Evolutionary conservation across 1,139 yeast genomes (phyloP), one percentile per base, ranked within the genome.

Genomic region (Suhomyces panamericanus): DNA sequence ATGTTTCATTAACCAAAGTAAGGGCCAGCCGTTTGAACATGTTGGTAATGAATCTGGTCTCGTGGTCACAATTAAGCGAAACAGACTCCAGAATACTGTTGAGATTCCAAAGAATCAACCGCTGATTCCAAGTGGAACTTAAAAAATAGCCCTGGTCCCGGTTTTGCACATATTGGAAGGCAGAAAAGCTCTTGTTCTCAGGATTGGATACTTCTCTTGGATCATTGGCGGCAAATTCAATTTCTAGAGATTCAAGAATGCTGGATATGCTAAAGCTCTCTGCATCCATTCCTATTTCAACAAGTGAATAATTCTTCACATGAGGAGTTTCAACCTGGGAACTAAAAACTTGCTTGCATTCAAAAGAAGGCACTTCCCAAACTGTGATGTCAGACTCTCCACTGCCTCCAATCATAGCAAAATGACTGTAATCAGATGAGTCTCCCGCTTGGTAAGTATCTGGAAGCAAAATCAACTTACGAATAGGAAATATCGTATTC

Each of bases 361-460:
- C 81, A 36, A 81, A 68, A 27, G 75, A 72, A 15, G 88, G 83
- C 10, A 88, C 69, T 58, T 87, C 95, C 96, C 96, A 88, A 0
- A 88, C 73, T 0, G 87, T 76, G 9, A 85, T 73, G 51, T 85
- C 85, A 0, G 81, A 66, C 8, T 73, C 75, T 1, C 77, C 72
- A 20, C 81, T 77, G 0, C 95, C 96, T 0, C 93, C 95, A 14
- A 80, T 71, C 40, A 87, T 74, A 12, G 80, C 71, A 6, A 85
- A 60, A 68, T 62, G 67, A 15, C 26, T 28, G 9, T 10, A 40
- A 4, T 37, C 42, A 8, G 38, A 14, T 1, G 37, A 35, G 2
- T 45, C 47, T 26, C 35, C 44, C 1, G 30, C 24, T 12, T 42
- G 31, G 16, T 61, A 60, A 12, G 56, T 60, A 1, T 58, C 58